Base-by-base conservation (phyloP, 441 rosid species). In the Mallotus repandus region DNA sequence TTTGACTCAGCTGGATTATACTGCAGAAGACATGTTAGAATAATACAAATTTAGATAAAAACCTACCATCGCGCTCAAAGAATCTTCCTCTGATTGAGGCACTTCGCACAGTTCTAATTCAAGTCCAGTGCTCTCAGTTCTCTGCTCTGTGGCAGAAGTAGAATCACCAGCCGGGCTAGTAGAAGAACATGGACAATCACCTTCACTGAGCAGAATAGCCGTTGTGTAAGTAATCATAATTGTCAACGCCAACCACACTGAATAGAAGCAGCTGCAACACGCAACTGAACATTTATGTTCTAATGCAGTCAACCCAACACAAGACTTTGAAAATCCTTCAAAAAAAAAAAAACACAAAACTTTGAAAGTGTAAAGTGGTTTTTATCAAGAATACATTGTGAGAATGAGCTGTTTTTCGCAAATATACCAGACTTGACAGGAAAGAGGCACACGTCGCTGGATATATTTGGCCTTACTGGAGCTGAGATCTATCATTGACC, bases 381-480 rank as follows among this genome's bases (percentile, higher is more conserved):
- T 49, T 48, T 45, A 46, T n/a, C 29, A 72, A 50, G 74, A 49
- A 72, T 38, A 21, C 60, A 67, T 63, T 72, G 74, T 83, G 63
- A 72, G 74, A 68, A 93, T 87, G 18, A 86, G 85, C 77, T 80
- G 76, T 29, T 94, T 92, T 68, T 86, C 83, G 86, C 99, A 95
- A 73, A 89, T 78, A 84, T 89, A 95, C 88, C 80, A 85, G 77
- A 91, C 87, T 38, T 89, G 89, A 86, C 99, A 92, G 68, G 74
- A 79, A 79, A 65, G 64, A 72, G 98, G 95, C 29, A 94, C 93
- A 50, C 80, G 85, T 57, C 56, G 79, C 63, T 80, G 81, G 57
- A 95, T 82, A 29, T 60, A 82, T 69, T 83, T 80, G 71, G 99
- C 98, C 86, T 93, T 95, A 85, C 75, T 88, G 66, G 99, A 95